Evolutionary conservation across 2,329 filamentous ascomycete species (phyloP).

Genomic region (Epichloe baconii): DNA sequence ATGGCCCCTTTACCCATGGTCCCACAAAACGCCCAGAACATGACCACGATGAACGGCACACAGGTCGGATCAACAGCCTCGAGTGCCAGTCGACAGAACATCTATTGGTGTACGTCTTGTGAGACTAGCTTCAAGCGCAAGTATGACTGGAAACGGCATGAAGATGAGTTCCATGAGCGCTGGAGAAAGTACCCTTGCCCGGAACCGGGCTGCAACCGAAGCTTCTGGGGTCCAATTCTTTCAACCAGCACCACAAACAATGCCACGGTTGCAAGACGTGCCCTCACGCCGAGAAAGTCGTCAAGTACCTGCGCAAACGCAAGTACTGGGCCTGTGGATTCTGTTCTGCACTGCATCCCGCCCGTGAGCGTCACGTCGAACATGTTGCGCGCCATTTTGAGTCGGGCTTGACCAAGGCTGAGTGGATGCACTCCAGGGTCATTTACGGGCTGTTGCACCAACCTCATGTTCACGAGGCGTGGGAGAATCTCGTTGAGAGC

Average conservation of each 20-base stretch:
- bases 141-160: slow-evolving; percentile 57
- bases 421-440: slow-evolving; percentile 58
- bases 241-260: slow-evolving; percentile 55
- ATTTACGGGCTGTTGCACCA: slow-evolving; percentile 57
- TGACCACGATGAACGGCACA: slow-evolving; percentile 20
- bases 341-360: slow-evolving; percentile 48
- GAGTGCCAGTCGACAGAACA: slow-evolving; percentile 27
- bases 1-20: slow-evolving; percentile 25
- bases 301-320: slow-evolving; percentile 48
- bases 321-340: slow-evolving; percentile 59
- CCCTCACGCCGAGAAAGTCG: slow-evolving; percentile 50
- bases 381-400: slow-evolving; percentile 58
- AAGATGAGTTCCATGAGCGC: slow-evolving; percentile 57
- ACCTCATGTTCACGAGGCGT: slow-evolving; percentile 45
- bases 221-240: slow-evolving; percentile 57
- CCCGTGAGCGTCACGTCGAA: slow-evolving; percentile 53
- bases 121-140: slow-evolving; percentile 56
- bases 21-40: slow-evolving; percentile 15
- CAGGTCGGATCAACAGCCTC: slow-evolving; percentile 16
- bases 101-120: slow-evolving; percentile 44
- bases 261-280: slow-evolving; percentile 52
- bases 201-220: slow-evolving; percentile 49
- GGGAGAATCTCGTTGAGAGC: slow-evolving; percentile 41
- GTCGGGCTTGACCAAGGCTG: slow-evolving; percentile 44
- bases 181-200: slow-evolving; percentile 56